A percentile compares a stretch with the other conserved stretches of the same genome.
Evolutionary conservation across 345 rosid species (phyloP).

Genomic region (Leavenworthia alabamica): DNA sequence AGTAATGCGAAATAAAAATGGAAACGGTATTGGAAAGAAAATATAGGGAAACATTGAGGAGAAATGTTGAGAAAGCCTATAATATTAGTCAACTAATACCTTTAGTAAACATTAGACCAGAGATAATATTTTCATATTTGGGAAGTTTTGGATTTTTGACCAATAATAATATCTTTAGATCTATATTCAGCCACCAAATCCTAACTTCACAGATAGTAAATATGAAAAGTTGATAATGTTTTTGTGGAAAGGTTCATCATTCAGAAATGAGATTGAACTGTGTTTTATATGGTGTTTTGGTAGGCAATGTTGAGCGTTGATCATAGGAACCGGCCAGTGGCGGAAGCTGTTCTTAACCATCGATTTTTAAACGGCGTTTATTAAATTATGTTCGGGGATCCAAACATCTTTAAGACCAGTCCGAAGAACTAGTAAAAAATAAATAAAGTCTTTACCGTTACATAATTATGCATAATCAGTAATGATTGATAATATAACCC

Average conservation of each 20-base stretch:
- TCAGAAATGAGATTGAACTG: not conserved
- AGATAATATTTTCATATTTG: not conserved
- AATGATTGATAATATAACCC: not conserved
- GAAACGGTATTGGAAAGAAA: not conserved
- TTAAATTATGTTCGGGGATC: conserved; percentile 2
- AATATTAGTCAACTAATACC: not conserved
- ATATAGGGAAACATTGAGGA: not conserved
- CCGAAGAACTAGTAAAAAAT: not conserved
- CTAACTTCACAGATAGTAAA: not conserved
- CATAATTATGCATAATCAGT: not conserved
- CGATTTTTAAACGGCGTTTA: conserved; percentile 48
- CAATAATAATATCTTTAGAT: not conserved
- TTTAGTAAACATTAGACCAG: not conserved
- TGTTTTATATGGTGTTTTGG: conserved; percentile 17
- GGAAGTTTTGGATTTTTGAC: not conserved
- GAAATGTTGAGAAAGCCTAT: not conserved
- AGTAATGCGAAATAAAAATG: not conserved
- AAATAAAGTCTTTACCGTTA: not conserved
- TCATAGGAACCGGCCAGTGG: conserved; percentile 67
- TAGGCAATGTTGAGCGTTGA: conserved; percentile 85
- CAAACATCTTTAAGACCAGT: not conserved
- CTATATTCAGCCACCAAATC: not conserved
- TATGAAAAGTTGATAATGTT: not conserved
- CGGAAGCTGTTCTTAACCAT: conserved; percentile 70
- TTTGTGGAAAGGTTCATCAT: not conserved